Evolutionary conservation across 2,329 filamentous ascomycete genomes (phyloP).

Genomic region (Pochonia chlamydosporia): DNA sequence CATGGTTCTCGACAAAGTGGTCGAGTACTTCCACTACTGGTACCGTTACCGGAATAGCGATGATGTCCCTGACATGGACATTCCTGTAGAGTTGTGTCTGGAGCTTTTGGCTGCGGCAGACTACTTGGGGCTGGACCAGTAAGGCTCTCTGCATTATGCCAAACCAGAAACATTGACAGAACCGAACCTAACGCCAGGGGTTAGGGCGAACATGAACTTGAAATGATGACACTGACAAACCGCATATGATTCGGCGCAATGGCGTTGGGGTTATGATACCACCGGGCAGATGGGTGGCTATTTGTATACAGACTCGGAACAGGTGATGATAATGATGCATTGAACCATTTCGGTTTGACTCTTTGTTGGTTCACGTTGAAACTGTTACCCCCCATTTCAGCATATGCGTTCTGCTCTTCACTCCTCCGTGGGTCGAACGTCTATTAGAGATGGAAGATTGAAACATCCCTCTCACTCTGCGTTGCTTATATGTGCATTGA

Average conservation of each 20-base stretch:
- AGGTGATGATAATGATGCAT: too few relatives aligned
- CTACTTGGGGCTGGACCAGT: slow-evolving; percentile 63
- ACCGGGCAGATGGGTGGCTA: background rate
- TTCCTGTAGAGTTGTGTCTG: slow-evolving; percentile 71
- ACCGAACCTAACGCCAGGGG: slow-evolving; percentile 24
- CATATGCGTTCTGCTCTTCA: slow-evolving; percentile 46
- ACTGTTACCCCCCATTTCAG: slow-evolving; percentile 36
- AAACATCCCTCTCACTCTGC: slow-evolving; percentile 48
- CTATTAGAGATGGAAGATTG: slow-evolving; percentile 49
- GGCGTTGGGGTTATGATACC: background rate
- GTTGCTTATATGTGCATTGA: slow-evolving; percentile 36
- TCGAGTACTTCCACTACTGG: slow-evolving; percentile 80
- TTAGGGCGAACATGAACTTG: slow-evolving; percentile 31
- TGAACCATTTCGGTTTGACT: too few relatives aligned
- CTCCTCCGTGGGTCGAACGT: slow-evolving; percentile 47
- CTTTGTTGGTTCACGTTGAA: too few relatives aligned
- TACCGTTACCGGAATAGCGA: slow-evolving; percentile 65
- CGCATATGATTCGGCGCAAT: background rate
- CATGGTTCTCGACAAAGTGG: slow-evolving; percentile 71
- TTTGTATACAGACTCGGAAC: background rate
- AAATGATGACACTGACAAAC: slow-evolving; percentile 19
- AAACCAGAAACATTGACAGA: slow-evolving; percentile 24
- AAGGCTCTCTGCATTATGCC: slow-evolving; percentile 18
- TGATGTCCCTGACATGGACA: slow-evolving; percentile 75
- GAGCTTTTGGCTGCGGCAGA: slow-evolving; percentile 74